A percentile compares a stretch with the other conserved stretches of the same genome.
Conservation (phyloP, 2,329 filamentous ascomycete species). For the Colletotrichum lini region DNA sequence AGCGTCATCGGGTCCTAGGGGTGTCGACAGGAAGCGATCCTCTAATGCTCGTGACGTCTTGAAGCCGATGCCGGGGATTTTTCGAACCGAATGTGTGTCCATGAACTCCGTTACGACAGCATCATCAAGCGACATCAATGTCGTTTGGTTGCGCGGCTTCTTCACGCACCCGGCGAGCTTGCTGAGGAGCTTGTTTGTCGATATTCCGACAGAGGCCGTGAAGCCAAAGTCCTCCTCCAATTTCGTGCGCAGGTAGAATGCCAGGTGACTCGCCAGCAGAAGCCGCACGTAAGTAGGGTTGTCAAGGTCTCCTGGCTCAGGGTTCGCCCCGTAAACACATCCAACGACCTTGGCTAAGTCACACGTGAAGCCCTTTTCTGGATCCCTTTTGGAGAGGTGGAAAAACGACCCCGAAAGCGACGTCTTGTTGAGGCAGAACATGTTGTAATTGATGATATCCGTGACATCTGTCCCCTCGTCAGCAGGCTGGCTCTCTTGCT, state of each 20-base stretch:
- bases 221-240: slow-evolving; percentile 85
- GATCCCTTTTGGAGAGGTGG: slow-evolving; percentile 79
- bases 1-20: slow-evolving; percentile 25
- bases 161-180: slow-evolving; percentile 88
- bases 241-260: slow-evolving; percentile 78
- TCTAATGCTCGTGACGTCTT: slow-evolving; percentile 73
- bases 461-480: slow-evolving; percentile 80
- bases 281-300: slow-evolving; percentile 71
- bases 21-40: slow-evolving; percentile 43
- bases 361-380: slow-evolving; percentile 84
- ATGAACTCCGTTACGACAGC: slow-evolving; percentile 76
- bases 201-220: slow-evolving; percentile 89
- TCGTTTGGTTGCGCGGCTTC: slow-evolving; percentile 91
- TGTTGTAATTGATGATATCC: slow-evolving; percentile 88
- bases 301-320: slow-evolving; percentile 47
- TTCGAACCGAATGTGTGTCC: slow-evolving; percentile 81
- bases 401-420: slow-evolving; percentile 82
- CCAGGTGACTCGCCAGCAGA: slow-evolving; percentile 85
- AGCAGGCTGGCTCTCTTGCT: slow-evolving; percentile 49
- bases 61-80: slow-evolving; percentile 88
- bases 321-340: slow-evolving; percentile 58
- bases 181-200: slow-evolving; percentile 87
- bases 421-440: slow-evolving; percentile 76
- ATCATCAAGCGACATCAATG: slow-evolving; percentile 77
- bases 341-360: slow-evolving; percentile 80